Base-by-base conservation (phyloP, 768 basidiomycete species). In the Psilocybe azurescens region DNA sequence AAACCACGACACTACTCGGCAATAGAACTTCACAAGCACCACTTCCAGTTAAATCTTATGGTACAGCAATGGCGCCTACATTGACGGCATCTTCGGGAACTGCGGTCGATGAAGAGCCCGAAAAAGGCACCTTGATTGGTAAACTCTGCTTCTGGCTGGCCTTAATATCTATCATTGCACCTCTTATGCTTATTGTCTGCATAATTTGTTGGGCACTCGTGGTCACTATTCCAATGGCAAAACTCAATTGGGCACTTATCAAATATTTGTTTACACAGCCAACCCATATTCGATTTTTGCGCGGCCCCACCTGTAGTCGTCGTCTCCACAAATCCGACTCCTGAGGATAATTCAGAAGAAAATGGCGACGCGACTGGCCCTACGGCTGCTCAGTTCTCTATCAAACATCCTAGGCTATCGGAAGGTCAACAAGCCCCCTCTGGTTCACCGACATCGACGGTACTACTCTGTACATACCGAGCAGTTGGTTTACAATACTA, bases 141-240 rank as follows among this genome's bases (percentile, higher is more conserved):
- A 86, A 86, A 68, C 71, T 86, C n/a, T 79, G 83, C 69, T 99
- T 95, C 78, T 98, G 95, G 93, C 75, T 90, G 36, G 76, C 83
- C 7, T 86, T 98, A 73, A 75, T 86, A 65, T 78, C 81, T 64
- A 79, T 97, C 72, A 90, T 99, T 68, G 91, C 94, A 0, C 97
- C 97, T 5, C 78, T 94, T 64, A 89, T 99, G 84, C 83, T 97
- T 57, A 59, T 91, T 63, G 93, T 94, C 30, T 97, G 95, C 74
- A 70, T 93, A 64, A 78, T 94, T 55, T 99, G 97, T 78, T 99
- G 96, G 95, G 95, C 83, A n/a, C 82, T 95, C 62, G 89, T 99
- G 62, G 83, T 99, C 72, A 93, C 96, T 59, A 92, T 99, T 65
- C 97, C 97, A 3, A 99, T 99, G 97, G 97, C 96, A 33, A 97